Evolutionary conservation across 805 yeast genomes (phyloP), one percentile per base, ranked within the genome.

Genomic region (Phaffomyces thermotolerans): DNA sequence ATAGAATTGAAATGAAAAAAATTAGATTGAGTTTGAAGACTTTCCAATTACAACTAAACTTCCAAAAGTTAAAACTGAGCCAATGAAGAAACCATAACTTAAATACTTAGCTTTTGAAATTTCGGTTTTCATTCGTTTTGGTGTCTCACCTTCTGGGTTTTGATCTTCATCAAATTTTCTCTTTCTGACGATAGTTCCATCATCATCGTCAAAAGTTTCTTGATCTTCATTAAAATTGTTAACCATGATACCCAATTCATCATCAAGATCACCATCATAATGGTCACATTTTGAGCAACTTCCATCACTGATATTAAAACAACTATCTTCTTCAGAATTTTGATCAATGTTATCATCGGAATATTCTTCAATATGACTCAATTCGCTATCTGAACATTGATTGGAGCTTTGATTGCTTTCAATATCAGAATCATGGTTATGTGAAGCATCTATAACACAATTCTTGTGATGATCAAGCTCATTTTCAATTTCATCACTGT

Each of bases 11-110:
- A 14, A 30, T 6, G 5, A 30, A 6, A 30, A 33, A 33, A 27
- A 27, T 38, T 30, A 31, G 8, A 20, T 8, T 20, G 22, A 20
- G 12, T 10, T 25, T 13, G 36, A 25, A 15, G 42, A 35, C 32
- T 36, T 44, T 4, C 48, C 50, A 34, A 47, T 25, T 3, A 48
- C 35, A 15, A 18, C 35, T 33, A 33, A 17, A 22, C 48, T 31
- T 13, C 48, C 48, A 33, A 47, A 47, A 4, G 50, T 47, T 8
- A 47, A 34, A n/a, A 43, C 29, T 7, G 46, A 40, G 22, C 50
- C 50, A 10, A 44, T 9, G 8, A 47, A 12, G 17, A 44, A 48
- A 35, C 50, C 50, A 22, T 41, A 20, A 6, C 40, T 38, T 18
- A 43, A 17, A 22, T 39, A 43, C 20, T 39, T 43, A 6, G 39